Percentiles rank a stretch among this genome's conserved stretches.
Conservation (phyloP, 495 filamentous ascomycete genomes). For the Rhizodiscina lignyota region DNA sequence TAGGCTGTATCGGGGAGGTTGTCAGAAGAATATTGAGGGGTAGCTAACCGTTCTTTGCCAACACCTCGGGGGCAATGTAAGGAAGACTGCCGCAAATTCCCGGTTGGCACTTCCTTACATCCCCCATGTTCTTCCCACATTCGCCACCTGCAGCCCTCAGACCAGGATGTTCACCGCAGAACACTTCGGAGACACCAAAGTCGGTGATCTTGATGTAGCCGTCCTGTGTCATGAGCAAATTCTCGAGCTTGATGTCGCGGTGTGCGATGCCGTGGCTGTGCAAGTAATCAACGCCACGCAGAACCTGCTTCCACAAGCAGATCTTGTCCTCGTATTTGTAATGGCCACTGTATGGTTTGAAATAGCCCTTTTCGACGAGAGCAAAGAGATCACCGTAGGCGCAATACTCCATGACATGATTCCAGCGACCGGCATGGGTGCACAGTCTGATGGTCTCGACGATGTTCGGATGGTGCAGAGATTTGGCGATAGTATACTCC, state of each 20-base stretch:
- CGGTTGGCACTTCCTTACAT: constrained; percentile 46
- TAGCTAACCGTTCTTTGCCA: constrained; percentile 43
- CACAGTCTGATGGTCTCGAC: constrained; percentile 57
- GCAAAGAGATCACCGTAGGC: constrained; percentile 52
- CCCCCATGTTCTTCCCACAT: constrained; percentile 49
- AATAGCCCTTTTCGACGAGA: constrained; percentile 39
- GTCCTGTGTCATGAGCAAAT: constrained; percentile 49
- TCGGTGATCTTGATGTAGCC: constrained; percentile 67
- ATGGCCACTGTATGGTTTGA: constrained; percentile 27
- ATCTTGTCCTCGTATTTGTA: constrained; percentile 41
- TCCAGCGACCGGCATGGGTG: constrained; percentile 46
- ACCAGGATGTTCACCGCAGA: constrained; percentile 57
- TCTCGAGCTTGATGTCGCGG: constrained; percentile 72
- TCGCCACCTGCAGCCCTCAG: constrained; percentile 41
- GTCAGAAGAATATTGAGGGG: no score
- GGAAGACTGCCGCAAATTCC: constrained; percentile 61
- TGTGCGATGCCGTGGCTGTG: constrained; percentile 59
- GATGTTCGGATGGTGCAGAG: constrained; percentile 62
- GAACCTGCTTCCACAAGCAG: constrained; percentile 68
- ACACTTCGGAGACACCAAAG: constrained; percentile 65
- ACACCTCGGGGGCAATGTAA: constrained; percentile 65
- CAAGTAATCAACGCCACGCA: constrained; percentile 52
- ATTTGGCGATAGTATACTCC: constrained; percentile 63
- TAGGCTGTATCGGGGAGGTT: no score
- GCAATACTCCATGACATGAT: constrained; percentile 79